Evolutionary conservation across 257 asterid genomes (phyloP).

Genomic region (Capsicum baccatum): DNA sequence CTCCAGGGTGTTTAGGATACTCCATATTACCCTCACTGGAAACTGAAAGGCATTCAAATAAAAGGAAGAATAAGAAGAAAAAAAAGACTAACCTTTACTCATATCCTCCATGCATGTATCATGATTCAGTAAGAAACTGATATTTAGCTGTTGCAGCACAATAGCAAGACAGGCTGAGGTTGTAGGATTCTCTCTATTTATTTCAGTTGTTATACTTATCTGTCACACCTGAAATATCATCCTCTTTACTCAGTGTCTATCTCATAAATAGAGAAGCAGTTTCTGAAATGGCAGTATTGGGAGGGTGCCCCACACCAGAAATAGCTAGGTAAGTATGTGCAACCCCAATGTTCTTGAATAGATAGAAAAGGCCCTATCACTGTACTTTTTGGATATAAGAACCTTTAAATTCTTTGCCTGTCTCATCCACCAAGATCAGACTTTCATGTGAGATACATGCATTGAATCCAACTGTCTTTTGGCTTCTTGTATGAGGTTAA

Average conservation of each 20-base stretch:
- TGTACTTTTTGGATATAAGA: constrained; percentile 51
- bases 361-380: constrained; percentile 46
- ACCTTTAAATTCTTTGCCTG: constrained; percentile 63
- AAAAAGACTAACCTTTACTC: constrained; percentile 34
- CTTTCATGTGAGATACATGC: constrained; percentile 90
- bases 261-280: constrained; percentile 75
- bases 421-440: constrained; percentile 71
- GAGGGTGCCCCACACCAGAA: constrained; percentile 67
- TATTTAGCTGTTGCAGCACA: not conserved
- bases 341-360: constrained; percentile 60
- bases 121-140: not conserved
- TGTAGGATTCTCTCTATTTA: not conserved
- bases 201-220: constrained; percentile 38
- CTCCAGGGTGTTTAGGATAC: constrained; percentile 54
- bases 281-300: constrained; percentile 61
- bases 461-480: constrained; percentile 90
- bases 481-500: constrained; percentile 64
- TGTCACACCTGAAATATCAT: constrained; percentile 30
- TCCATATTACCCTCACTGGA: constrained; percentile 52
- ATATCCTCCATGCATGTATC: constrained; percentile 12
- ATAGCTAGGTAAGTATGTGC: constrained; percentile 46
- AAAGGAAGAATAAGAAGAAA: constrained; percentile 35
- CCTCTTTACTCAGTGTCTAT: constrained; percentile 53
- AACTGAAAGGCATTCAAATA: constrained; percentile 35
- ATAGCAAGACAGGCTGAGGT: not conserved